Evolutionary conservation across 2,329 filamentous ascomycete genomes (phyloP).

Genomic region (Aureobasidium sp.): DNA sequence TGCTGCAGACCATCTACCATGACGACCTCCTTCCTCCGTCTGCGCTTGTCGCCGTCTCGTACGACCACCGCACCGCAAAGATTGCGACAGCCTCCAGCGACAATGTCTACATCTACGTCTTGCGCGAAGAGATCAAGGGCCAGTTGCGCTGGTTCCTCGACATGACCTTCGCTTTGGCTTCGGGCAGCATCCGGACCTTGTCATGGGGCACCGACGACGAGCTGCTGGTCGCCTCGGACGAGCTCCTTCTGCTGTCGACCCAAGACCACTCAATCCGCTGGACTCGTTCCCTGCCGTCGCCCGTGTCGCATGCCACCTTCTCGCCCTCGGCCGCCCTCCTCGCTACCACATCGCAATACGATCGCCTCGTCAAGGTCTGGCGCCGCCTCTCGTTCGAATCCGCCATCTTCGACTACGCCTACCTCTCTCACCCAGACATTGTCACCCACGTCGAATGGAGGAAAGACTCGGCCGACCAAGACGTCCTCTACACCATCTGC

Average conservation of each 20-base stretch:
- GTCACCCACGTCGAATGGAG: conserved; percentile 85
- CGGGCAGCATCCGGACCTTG: conserved; percentile 38
- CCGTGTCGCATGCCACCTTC: conserved; percentile 64
- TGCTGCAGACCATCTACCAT: conserved; percentile 87
- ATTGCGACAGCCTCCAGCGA: conserved; percentile 65
- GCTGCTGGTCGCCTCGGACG: conserved; percentile 65
- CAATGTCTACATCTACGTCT: conserved; percentile 68
- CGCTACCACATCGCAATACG: conserved; percentile 68
- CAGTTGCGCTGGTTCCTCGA: conserved; percentile 66
- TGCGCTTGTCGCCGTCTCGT: conserved; percentile 64
- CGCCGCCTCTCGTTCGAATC: conserved; percentile 78
- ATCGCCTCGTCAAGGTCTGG: conserved; percentile 89
- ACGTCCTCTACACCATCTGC: conserved; percentile 85
- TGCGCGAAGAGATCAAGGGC: conserved; percentile 62
- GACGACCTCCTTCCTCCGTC: conserved; percentile 48
- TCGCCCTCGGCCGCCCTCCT: conserved; percentile 85
- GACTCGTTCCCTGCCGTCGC: conserved; percentile 64
- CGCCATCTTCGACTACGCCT: conserved; percentile 81
- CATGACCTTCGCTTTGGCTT: conserved; percentile 40
- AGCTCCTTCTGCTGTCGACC: conserved; percentile 61
- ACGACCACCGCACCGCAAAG: conserved; percentile 77
- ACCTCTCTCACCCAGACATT: conserved; percentile 72
- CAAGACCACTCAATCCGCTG: conserved; percentile 46
- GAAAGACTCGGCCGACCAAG: conserved; percentile 50
- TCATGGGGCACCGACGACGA: conserved; percentile 88